These are phyloP conservation scores for Lachnellula suecica DNA, from an alignment of 2,329 filamentous ascomycete species.

Conservation along the genomic window DNA sequence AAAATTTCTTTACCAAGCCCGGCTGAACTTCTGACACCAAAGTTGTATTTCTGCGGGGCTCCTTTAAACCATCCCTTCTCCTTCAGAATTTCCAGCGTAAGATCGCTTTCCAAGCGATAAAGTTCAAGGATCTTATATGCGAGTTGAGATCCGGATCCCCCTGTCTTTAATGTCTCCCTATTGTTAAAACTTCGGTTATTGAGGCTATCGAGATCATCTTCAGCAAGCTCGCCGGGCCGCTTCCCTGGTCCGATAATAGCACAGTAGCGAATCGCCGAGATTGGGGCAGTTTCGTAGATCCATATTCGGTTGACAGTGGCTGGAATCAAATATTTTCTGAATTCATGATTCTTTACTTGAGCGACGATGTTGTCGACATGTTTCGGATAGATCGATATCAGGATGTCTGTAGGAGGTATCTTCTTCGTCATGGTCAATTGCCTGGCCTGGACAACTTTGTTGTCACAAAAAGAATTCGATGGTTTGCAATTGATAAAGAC, in stretches of 20 bases:
- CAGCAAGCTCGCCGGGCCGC: slow-evolving; percentile 43
- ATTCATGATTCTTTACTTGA: slow-evolving; percentile 51
- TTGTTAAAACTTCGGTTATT: slow-evolving; percentile 44
- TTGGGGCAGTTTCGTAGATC: slow-evolving; percentile 54
- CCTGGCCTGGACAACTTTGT: background rate
- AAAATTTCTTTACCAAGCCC: background rate
- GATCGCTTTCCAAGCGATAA: slow-evolving; percentile 59
- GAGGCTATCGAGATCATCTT: slow-evolving; percentile 36
- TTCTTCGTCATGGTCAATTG: background rate
- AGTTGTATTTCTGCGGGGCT: slow-evolving; percentile 20
- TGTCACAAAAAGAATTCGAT: background rate
- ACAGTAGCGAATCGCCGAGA: slow-evolving; percentile 45
- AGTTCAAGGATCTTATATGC: slow-evolving; percentile 52
- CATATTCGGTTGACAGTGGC: slow-evolving; percentile 56
- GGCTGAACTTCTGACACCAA: background rate
- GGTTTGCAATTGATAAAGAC: no score
- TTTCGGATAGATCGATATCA: slow-evolving; percentile 37
- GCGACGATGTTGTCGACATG: slow-evolving; percentile 48
- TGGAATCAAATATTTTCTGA: slow-evolving; percentile 54
- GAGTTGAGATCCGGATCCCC: background rate
- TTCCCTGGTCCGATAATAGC: slow-evolving; percentile 46
- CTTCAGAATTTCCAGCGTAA: slow-evolving; percentile 50
- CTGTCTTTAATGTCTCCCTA: background rate
- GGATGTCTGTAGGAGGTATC: background rate
- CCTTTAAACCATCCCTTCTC: slow-evolving; percentile 38